Evolutionary conservation across 2,329 filamentous ascomycete species (phyloP).

Genomic region (Colletotrichum zoysiae): DNA sequence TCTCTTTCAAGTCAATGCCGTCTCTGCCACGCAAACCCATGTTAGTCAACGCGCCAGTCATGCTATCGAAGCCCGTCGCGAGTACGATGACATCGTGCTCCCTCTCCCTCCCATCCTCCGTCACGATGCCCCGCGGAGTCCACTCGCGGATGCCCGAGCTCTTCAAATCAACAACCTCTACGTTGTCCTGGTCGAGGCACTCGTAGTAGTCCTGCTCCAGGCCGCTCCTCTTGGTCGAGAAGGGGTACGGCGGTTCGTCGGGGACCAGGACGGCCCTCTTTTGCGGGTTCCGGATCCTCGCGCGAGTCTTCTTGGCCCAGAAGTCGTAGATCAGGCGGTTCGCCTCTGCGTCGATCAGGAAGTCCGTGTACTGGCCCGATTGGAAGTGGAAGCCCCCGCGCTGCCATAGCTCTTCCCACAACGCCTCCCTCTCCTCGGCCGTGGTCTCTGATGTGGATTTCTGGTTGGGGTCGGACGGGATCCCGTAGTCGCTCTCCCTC

Average conservation of each 20-base stretch:
- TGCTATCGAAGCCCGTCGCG: slow-evolving; percentile 52
- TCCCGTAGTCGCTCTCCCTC: slow-evolving; percentile 61
- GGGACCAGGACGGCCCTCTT: slow-evolving; percentile 62
- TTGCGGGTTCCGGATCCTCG: slow-evolving; percentile 58
- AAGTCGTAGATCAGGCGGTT: slow-evolving; percentile 63
- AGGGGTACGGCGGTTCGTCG: slow-evolving; percentile 57
- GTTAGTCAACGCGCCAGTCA: slow-evolving; percentile 49
- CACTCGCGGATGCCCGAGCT: slow-evolving; percentile 57
- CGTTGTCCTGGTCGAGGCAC: slow-evolving; percentile 58
- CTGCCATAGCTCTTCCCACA: slow-evolving; percentile 59
- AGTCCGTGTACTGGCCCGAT: slow-evolving; percentile 61
- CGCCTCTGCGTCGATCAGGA: slow-evolving; percentile 54
- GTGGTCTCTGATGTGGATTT: slow-evolving; percentile 57
- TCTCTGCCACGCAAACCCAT: slow-evolving; percentile 49
- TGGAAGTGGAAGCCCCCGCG: slow-evolving; percentile 62
- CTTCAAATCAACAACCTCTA: slow-evolving; percentile 60
- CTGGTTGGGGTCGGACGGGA: slow-evolving; percentile 61
- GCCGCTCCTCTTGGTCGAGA: slow-evolving; percentile 59
- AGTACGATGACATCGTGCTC: slow-evolving; percentile 53
- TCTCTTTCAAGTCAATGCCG: slow-evolving; percentile 48
- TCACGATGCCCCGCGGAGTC: slow-evolving; percentile 54
- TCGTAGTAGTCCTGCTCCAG: slow-evolving; percentile 65
- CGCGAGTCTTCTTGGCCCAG: slow-evolving; percentile 59
- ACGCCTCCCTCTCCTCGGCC: slow-evolving; percentile 56
- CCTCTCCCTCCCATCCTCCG: slow-evolving; percentile 52